Evolutionary conservation across 805 yeast species (phyloP).

Genomic region (Metschnikowia lachancei): DNA sequence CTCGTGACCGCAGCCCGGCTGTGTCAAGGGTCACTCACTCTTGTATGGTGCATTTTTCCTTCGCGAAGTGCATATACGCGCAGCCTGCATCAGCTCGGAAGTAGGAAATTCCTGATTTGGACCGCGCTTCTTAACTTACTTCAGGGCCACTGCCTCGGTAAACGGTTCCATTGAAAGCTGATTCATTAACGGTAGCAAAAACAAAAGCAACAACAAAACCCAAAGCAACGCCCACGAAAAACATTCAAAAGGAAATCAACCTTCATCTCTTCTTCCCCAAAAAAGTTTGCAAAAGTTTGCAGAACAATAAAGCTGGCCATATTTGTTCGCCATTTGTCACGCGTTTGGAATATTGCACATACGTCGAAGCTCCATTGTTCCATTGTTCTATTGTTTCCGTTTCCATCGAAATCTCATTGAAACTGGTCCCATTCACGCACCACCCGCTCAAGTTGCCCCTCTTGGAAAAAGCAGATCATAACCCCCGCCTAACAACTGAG

Average conservation of each 20-base stretch:
- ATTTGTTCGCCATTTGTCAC: not conserved
- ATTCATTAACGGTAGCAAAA: not conserved
- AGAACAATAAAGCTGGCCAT: not conserved
- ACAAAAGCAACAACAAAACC: not conserved
- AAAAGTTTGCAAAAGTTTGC: not conserved
- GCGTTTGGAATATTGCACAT: not conserved
- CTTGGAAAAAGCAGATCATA: constrained; percentile 6
- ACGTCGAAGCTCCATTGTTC: not conserved
- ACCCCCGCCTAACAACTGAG: not conserved
- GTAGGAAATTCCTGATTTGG: constrained; percentile 8
- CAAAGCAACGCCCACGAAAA: too few relatives aligned
- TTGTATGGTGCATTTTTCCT: not conserved
- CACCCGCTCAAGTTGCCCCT: not conserved
- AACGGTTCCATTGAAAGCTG: not conserved
- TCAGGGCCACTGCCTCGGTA: not conserved
- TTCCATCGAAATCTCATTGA: not conserved
- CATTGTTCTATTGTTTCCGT: constrained; percentile 5
- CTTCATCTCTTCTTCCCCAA: too few relatives aligned
- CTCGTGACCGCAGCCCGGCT: too few relatives aligned
- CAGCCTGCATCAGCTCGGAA: constrained; percentile 8
- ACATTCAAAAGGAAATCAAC: too few relatives aligned
- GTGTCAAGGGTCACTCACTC: not conserved
- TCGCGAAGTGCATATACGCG: constrained; percentile 2
- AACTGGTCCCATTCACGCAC: not conserved
- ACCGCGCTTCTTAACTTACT: not conserved